phyloP scores from a whole-genome alignment of 768 basidiomycete species.

The Lactifluus subvellereus region DNA sequence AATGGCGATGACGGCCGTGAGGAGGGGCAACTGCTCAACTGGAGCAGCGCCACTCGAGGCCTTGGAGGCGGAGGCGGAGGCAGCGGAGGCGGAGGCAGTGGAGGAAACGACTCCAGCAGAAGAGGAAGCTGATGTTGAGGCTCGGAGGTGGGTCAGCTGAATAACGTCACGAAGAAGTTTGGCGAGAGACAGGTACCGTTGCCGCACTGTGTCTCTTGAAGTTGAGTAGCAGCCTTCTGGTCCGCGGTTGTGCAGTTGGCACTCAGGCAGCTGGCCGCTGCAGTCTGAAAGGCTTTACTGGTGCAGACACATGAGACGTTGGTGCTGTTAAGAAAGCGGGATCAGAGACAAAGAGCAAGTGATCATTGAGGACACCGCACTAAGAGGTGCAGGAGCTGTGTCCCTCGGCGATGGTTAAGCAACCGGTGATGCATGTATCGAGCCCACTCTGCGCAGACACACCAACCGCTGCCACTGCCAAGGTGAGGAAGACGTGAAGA shows the following conservation, averaged over 20 bases:
- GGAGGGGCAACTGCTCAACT: conserved; percentile 4
- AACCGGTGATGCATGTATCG: background rate
- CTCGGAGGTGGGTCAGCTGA: background rate
- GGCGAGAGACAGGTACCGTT: background rate
- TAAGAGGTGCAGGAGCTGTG: background rate
- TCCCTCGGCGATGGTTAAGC: background rate
- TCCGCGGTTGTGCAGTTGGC: conserved; percentile 34
- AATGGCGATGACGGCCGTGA: background rate
- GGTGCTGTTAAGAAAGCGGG: conserved; percentile 24
- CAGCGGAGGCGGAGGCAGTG: background rate
- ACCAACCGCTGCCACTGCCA: background rate
- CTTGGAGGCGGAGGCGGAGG: background rate
- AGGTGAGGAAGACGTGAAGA: background rate
- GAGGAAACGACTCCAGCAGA: background rate
- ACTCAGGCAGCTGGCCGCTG: conserved; percentile 32
- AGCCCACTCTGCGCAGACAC: background rate
- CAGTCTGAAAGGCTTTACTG: conserved; percentile 33
- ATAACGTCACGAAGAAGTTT: background rate
- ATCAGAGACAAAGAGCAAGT: background rate
- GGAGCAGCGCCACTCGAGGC: background rate
- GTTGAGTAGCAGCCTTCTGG: conserved; percentile 26
- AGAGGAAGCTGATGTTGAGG: background rate
- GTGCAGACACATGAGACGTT: conserved; percentile 38
- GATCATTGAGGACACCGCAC: background rate
- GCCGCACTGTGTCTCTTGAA: conserved; percentile 33